These are phyloP conservation scores for Epichloe aotearoae DNA, from an alignment of 2,329 filamentous ascomycete species.

Conservation along the genomic window DNA sequence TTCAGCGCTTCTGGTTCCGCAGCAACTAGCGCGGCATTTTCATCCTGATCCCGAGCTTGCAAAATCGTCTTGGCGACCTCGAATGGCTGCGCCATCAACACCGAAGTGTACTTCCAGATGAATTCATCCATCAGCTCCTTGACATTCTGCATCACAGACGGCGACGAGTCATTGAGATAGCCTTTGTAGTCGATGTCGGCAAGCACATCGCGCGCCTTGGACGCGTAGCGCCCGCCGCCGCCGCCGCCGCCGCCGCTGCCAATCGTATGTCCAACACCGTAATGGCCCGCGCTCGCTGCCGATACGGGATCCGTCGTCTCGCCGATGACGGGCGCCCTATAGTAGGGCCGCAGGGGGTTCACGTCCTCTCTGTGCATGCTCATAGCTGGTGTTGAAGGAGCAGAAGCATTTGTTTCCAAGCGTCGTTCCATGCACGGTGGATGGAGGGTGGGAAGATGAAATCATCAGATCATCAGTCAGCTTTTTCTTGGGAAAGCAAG, in stretches of 20 bases:
- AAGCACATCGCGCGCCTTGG: conserved; percentile 69
- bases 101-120: conserved; percentile 81
- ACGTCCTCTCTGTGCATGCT: conserved; percentile 31
- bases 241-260: conserved; percentile 9
- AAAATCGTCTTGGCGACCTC: conserved; percentile 92
- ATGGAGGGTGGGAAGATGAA: background rate
- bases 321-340: conserved; percentile 47
- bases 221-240: conserved; percentile 19
- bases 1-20: conserved; percentile 12
- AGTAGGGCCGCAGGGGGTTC: conserved; percentile 59
- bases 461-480: conserved; percentile 5
- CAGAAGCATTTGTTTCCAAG: conserved; percentile 12
- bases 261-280: conserved; percentile 31
- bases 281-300: conserved; percentile 30
- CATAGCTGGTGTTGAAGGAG: conserved; percentile 23
- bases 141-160: conserved; percentile 59
- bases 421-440: background rate
- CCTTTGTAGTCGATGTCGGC: conserved; percentile 86
- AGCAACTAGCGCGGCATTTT: conserved; percentile 21
- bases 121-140: conserved; percentile 73
- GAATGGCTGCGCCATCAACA: conserved; percentile 86
- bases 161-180: conserved; percentile 65
- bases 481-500: conserved; percentile 4
- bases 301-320: conserved; percentile 26
- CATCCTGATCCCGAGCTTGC: conserved; percentile 55